phyloP scores from a whole-genome alignment of 2,329 filamentous ascomycete species.

The Aureobasidium leucospermi region DNA sequence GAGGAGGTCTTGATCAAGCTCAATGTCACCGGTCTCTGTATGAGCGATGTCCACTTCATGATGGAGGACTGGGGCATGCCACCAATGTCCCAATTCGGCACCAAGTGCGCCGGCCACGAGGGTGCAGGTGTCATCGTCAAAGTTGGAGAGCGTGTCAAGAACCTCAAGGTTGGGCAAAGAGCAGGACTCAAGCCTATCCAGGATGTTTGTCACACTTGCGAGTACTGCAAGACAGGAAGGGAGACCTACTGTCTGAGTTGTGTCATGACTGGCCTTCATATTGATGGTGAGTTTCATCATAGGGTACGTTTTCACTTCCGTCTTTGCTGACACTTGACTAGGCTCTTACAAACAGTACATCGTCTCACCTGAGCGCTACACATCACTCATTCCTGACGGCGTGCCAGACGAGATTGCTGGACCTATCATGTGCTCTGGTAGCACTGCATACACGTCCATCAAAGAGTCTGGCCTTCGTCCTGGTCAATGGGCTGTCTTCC shows the following conservation, averaged over 20 bases:
- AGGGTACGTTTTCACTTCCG: not conserved
- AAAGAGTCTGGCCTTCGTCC: constrained; percentile 43
- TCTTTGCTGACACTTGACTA: constrained; percentile 5
- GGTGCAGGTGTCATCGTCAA: constrained; percentile 53
- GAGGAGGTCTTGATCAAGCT: constrained; percentile 51
- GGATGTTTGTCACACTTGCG: constrained; percentile 46
- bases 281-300: constrained; percentile 22
- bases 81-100: constrained; percentile 35
- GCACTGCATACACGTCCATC: constrained; percentile 52
- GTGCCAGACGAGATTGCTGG: constrained; percentile 50
- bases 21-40: constrained; percentile 52
- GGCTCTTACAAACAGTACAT: constrained; percentile 56
- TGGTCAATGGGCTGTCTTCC: constrained; percentile 49
- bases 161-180: constrained; percentile 47
- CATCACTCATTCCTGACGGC: constrained; percentile 48
- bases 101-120: constrained; percentile 45
- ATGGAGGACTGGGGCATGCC: constrained; percentile 44
- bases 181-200: constrained; percentile 47
- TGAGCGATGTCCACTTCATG: constrained; percentile 53
- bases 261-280: constrained; percentile 39
- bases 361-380: constrained; percentile 48
- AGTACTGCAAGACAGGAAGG: constrained; percentile 44
- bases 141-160: constrained; percentile 46
- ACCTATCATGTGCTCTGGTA: constrained; percentile 54
- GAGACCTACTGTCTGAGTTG: constrained; percentile 47